Evolutionary conservation across 1,139 yeast genomes (phyloP).

Genomic region (Debaryomyces sp.): DNA sequence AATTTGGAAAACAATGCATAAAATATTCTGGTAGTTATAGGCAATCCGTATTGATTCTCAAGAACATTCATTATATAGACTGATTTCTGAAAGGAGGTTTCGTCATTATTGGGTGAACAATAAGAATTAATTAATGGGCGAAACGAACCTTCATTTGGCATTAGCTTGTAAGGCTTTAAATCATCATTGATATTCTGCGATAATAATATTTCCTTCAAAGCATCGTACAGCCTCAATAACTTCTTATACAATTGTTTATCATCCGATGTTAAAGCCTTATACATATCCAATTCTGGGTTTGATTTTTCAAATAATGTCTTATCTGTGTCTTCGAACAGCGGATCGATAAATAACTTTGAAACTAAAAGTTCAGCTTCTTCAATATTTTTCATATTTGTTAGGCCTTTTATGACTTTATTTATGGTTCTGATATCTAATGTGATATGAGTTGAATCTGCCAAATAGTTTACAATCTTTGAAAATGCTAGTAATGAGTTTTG

Average conservation of each 20-base stretch:
- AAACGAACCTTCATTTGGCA: slow-evolving; percentile 33
- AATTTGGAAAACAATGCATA: slow-evolving; percentile 16
- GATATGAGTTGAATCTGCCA: slow-evolving; percentile 6
- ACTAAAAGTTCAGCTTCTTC: slow-evolving; percentile 17
- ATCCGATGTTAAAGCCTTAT: slow-evolving; percentile 22
- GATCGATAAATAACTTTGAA: slow-evolving; percentile 8
- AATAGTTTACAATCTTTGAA: slow-evolving; percentile 1
- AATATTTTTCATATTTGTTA: slow-evolving; percentile 13
- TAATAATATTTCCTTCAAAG: slow-evolving; percentile 29
- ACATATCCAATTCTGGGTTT: slow-evolving; percentile 14
- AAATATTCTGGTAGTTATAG: slow-evolving; percentile 32
- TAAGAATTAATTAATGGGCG: slow-evolving; percentile 23
- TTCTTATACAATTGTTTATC: slow-evolving; percentile 20
- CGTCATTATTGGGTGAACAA: slow-evolving; percentile 8
- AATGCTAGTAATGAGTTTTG: background rate
- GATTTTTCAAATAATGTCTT: background rate
- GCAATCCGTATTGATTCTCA: slow-evolving; percentile 21
- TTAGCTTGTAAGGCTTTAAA: slow-evolving; percentile 12
- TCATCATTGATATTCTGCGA: slow-evolving; percentile 8
- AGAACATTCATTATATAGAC: slow-evolving; percentile 18
- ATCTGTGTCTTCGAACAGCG: slow-evolving; percentile 1
- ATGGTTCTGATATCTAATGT: slow-evolving; percentile 21
- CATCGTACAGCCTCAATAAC: slow-evolving; percentile 22
- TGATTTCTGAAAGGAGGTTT: slow-evolving; percentile 15
- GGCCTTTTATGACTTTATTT: slow-evolving; percentile 20